Percentiles rank a stretch among this genome's conserved stretches.
Evolutionary conservation across 108 stramenopile species (phyloP).

Genomic region (Phaeodactylum tricornutum): DNA sequence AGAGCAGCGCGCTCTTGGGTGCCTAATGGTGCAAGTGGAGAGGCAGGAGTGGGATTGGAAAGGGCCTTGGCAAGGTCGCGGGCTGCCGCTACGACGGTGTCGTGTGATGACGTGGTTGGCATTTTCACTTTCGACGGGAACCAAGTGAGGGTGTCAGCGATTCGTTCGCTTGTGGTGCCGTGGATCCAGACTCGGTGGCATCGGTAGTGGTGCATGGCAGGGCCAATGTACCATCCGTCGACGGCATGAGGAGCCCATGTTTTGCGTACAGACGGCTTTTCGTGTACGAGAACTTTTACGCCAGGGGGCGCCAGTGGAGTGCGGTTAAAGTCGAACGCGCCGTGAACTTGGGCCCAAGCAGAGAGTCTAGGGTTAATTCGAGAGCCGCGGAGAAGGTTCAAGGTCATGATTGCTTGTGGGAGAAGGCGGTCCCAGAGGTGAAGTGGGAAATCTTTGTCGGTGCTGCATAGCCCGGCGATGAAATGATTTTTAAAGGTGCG

Average conservation of each 20-base stretch:
- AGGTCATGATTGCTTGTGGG: constrained; percentile 14
- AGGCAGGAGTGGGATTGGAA: not conserved
- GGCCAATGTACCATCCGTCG: constrained; percentile 18
- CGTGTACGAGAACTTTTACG: constrained; percentile 17
- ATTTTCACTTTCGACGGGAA: constrained; percentile 9
- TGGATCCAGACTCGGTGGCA: constrained; percentile 6
- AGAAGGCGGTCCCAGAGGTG: constrained; percentile 17
- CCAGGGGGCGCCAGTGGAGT: constrained; percentile 38
- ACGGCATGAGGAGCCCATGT: constrained; percentile 13
- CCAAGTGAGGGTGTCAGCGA: constrained; percentile 29
- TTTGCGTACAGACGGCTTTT: constrained; percentile 14
- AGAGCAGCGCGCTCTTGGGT: not conserved
- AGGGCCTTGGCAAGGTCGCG: not conserved
- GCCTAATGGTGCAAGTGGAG: not conserved
- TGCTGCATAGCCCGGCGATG: constrained; percentile 21
- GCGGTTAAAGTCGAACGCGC: constrained; percentile 23
- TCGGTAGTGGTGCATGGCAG: constrained; percentile 19
- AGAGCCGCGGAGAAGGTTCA: constrained; percentile 17
- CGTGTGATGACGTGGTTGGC: constrained; percentile 2
- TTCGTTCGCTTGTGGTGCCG: constrained; percentile 5
- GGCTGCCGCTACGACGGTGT: not conserved
- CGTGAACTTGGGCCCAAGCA: not conserved
- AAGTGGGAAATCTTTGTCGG: constrained; percentile 16
- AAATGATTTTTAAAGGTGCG: constrained; percentile 37
- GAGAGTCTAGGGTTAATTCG: constrained; percentile 14